phyloP scores from a whole-genome alignment of 768 basidiomycete genomes.

The Atractiella rhizophila region DNA sequence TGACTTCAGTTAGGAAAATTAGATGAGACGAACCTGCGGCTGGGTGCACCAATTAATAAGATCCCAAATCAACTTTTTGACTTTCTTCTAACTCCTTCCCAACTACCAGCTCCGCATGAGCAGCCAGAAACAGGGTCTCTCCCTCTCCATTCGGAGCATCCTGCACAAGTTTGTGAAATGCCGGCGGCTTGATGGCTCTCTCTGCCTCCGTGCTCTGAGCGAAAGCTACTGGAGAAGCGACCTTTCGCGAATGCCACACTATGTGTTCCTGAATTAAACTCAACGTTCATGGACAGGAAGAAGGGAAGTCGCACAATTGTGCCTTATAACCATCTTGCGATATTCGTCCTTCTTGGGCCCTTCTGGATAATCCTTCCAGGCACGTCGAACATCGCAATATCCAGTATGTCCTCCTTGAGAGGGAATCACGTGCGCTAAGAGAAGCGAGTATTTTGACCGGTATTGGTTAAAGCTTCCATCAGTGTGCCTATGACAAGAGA shows the following conservation, averaged over 20 bases:
- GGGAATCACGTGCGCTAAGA: conserved; percentile 18
- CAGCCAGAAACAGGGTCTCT: conserved; percentile 13
- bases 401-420: conserved; percentile 18
- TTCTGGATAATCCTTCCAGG: conserved; percentile 16
- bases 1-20: too few species aligned
- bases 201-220: conserved; percentile 7
- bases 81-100: conserved; percentile 10
- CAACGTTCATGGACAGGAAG: neutral
- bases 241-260: conserved; percentile 14
- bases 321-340: conserved; percentile 12
- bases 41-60: conserved; percentile 12
- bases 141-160: conserved; percentile 9
- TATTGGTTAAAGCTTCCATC: conserved; percentile 17
- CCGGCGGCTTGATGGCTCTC: conserved; percentile 10
- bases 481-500: too few species aligned
- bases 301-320: conserved; percentile 7
- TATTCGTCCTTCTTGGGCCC: conserved; percentile 15
- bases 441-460: conserved; percentile 15
- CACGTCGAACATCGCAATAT: conserved; percentile 17
- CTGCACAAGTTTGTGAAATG: conserved; percentile 14
- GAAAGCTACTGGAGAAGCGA: conserved; percentile 15
- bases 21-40: conserved; percentile 1
- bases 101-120: conserved; percentile 11
- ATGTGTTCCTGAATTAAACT: neutral
- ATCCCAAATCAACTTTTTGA: conserved; percentile 11